phyloP scores from a whole-genome alignment of 2,329 filamentous ascomycete species.

The Sarocladium kiliense region DNA sequence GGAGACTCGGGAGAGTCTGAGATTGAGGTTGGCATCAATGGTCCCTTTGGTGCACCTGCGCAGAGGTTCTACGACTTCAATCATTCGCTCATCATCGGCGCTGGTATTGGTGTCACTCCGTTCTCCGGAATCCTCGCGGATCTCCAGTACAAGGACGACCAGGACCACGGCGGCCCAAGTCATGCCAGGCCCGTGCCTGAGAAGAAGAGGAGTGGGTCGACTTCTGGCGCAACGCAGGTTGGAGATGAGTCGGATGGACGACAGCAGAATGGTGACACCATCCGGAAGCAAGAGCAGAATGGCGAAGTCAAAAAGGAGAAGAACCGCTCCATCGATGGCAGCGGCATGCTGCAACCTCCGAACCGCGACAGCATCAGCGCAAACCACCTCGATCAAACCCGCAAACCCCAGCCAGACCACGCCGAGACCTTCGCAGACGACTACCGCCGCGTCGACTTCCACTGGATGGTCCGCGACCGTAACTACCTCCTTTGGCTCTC shows the following conservation, averaged over 20 bases:
- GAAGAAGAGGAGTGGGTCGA: background rate
- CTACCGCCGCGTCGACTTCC: constrained; percentile 51
- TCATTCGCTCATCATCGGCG: constrained; percentile 50
- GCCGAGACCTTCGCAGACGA: constrained; percentile 25
- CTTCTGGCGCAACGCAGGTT: background rate
- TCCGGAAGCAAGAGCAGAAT: background rate
- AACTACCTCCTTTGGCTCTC: constrained; percentile 55
- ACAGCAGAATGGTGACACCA: background rate
- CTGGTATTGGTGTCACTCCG: constrained; percentile 53
- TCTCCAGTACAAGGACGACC: constrained; percentile 41
- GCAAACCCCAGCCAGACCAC: constrained; percentile 14
- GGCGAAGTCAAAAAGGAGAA: background rate
- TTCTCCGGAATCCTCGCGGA: constrained; percentile 53
- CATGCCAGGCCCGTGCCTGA: constrained; percentile 2
- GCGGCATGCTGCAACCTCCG: background rate
- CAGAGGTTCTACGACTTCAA: constrained; percentile 54
- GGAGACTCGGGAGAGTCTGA: constrained; percentile 26
- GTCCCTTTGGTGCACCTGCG: constrained; percentile 52
- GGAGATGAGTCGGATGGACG: background rate
- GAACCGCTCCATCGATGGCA: background rate
- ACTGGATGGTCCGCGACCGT: constrained; percentile 55
- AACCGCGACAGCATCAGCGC: background rate
- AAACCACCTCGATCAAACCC: constrained; percentile 13
- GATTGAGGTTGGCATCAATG: constrained; percentile 49
- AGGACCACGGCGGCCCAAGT: constrained; percentile 23